phyloP scores from a whole-genome alignment of 257 asterid genomes.

The Anisodus acutangulus region DNA sequence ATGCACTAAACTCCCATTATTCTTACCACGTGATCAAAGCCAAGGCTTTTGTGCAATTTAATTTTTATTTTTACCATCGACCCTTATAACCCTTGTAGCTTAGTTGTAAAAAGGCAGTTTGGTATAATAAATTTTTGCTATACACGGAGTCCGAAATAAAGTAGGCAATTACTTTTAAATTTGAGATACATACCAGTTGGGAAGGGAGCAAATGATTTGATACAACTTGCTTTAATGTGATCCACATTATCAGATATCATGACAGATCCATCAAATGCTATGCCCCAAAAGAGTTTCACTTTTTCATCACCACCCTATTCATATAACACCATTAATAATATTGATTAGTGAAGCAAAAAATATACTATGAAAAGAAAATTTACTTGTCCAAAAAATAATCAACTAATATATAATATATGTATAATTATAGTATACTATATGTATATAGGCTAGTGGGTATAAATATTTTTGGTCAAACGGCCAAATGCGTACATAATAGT shows the following conservation, averaged over 20 bases:
- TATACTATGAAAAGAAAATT: not conserved
- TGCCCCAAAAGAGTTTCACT: constrained; percentile 81
- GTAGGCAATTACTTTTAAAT: no score
- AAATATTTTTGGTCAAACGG: no score
- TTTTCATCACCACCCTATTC: constrained; percentile 74
- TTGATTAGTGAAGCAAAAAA: not conserved
- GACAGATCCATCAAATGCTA: constrained; percentile 77
- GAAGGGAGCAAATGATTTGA: constrained; percentile 90
- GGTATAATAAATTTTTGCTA: not conserved
- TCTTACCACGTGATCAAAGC: no score
- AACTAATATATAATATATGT: no score
- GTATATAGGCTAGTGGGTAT: no score
- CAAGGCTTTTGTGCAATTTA: not conserved
- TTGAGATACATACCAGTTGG: constrained; percentile 62
- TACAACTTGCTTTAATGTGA: constrained; percentile 73
- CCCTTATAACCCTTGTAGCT: not conserved
- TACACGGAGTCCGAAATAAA: not conserved
- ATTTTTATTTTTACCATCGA: no score
- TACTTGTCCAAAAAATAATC: no score
- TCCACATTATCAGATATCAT: constrained; percentile 80
- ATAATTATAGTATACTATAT: not conserved
- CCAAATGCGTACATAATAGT: no score
- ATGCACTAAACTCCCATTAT: no score
- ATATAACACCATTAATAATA: not conserved
- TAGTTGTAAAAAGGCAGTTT: no score